Conservation (phyloP, 139 green algal species). For the Tetratostichococcus sp. region DNA sequence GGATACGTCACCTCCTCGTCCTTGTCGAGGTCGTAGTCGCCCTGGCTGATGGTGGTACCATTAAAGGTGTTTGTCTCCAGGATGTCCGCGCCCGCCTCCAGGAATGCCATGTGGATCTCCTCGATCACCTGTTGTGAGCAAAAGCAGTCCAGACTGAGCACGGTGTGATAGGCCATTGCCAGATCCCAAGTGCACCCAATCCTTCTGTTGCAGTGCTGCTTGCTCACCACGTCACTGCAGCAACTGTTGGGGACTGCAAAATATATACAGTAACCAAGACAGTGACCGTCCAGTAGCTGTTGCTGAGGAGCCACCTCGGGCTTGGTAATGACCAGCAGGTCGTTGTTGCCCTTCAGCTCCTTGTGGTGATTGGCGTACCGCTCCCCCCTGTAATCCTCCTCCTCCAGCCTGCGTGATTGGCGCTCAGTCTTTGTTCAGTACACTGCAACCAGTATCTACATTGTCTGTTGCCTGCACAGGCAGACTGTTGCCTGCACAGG, state of each 20-base stretch:
- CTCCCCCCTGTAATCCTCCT: constrained; percentile 87
- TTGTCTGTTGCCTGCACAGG: too few relatives aligned
- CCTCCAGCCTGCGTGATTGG: constrained; percentile 68
- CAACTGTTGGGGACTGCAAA: too few relatives aligned
- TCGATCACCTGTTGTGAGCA: constrained; percentile 63
- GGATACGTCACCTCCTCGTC: constrained; percentile 74
- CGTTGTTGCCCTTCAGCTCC: constrained; percentile 98
- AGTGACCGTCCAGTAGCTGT: too few relatives aligned
- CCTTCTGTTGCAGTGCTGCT: too few relatives aligned
- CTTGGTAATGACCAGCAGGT: constrained; percentile 91
- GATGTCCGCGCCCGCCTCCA: constrained; percentile 92
- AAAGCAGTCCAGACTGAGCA: too few relatives aligned
- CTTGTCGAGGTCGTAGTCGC: constrained; percentile 89
- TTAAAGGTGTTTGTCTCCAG: constrained; percentile 99
- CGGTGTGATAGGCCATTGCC: too few relatives aligned
- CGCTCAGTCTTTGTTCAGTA: too few relatives aligned
- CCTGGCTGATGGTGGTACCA: constrained; percentile 75
- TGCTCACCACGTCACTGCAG: too few relatives aligned
- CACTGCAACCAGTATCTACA: too few relatives aligned
- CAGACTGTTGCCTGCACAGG: too few relatives aligned
- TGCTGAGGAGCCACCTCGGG: constrained; percentile 50
- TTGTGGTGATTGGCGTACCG: constrained; percentile 67
- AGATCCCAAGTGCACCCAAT: too few relatives aligned
- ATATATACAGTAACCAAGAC: too few relatives aligned
- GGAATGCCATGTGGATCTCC: constrained; percentile 89